A percentile compares a stretch with the other conserved stretches of the same genome.
Evolutionary conservation across 805 yeast species (phyloP).

Genomic region (Zygoascus tannicola): DNA sequence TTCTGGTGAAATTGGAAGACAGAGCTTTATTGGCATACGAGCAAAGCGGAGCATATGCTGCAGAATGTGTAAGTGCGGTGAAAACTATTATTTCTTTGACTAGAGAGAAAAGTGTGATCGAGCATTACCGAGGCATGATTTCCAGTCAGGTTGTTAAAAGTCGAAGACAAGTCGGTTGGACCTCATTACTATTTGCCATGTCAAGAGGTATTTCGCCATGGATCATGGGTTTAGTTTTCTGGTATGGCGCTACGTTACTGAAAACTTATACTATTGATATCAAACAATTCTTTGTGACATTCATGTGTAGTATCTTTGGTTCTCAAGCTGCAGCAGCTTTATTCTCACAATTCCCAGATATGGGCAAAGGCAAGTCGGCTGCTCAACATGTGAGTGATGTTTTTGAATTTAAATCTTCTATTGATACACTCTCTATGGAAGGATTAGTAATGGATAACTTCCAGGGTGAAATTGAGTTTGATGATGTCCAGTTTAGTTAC

Average conservation of each 20-base stretch:
- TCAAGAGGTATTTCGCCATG: constrained; percentile 34
- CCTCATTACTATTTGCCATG: constrained; percentile 31
- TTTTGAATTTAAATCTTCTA: constrained; percentile 26
- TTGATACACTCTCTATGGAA: constrained; percentile 25
- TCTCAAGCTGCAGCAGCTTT: constrained; percentile 35
- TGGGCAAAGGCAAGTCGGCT: constrained; percentile 34
- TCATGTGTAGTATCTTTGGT: constrained; percentile 32
- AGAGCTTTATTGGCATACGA: constrained; percentile 32
- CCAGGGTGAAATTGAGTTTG: constrained; percentile 45
- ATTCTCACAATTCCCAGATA: constrained; percentile 35
- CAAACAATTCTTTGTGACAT: constrained; percentile 32
- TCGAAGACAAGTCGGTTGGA: constrained; percentile 19
- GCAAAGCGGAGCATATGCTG: constrained; percentile 32
- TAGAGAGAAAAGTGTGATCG: constrained; percentile 31
- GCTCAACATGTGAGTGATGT: constrained; percentile 27
- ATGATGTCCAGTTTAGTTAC: constrained; percentile 55
- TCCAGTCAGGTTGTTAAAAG: constrained; percentile 25
- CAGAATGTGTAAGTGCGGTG: constrained; percentile 32
- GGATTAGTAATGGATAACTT: constrained; percentile 26
- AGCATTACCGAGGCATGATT: constrained; percentile 23
- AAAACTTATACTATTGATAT: constrained; percentile 24
- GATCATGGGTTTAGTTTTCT: constrained; percentile 34
- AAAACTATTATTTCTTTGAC: constrained; percentile 35
- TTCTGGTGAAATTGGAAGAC: constrained; percentile 27
- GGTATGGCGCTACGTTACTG: constrained; percentile 35